Conservation (phyloP, 75 land plant genomes). For the Picea sitchensis region DNA sequence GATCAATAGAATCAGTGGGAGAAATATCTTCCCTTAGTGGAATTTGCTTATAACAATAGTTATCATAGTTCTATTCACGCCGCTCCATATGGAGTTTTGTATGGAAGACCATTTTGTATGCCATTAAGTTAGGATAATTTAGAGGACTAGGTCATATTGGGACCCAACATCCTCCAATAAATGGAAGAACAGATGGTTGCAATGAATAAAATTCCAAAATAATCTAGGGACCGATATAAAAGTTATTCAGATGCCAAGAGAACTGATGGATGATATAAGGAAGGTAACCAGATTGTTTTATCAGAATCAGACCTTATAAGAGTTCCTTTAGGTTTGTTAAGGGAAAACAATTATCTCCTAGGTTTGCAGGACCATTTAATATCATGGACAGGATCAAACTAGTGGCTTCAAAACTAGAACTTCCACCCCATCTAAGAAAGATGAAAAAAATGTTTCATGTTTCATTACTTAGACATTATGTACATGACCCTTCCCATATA, state of each 20-base stretch:
- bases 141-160: too few species aligned
- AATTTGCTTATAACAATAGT: too few species aligned
- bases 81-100: conserved; percentile 9
- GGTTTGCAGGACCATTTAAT: background rate
- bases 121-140: background rate
- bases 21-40: too few species aligned
- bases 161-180: background rate
- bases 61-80: too few species aligned
- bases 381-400: background rate
- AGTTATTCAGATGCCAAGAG: background rate
- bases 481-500: too few species aligned
- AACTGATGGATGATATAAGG: background rate
- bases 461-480: background rate
- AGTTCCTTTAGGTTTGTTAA: background rate
- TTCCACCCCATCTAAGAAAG: background rate
- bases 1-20: too few species aligned
- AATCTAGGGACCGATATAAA: too few species aligned
- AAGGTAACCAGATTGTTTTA: background rate
- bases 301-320: too few species aligned
- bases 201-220: background rate
- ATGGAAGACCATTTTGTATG: background rate
- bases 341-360: background rate
- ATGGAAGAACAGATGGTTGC: background rate
- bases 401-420: background rate
- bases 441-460: background rate